These are phyloP conservation scores for Sphaceloma murrayae DNA, from an alignment of 2,329 filamentous ascomycete species.

Conservation along the genomic window DNA sequence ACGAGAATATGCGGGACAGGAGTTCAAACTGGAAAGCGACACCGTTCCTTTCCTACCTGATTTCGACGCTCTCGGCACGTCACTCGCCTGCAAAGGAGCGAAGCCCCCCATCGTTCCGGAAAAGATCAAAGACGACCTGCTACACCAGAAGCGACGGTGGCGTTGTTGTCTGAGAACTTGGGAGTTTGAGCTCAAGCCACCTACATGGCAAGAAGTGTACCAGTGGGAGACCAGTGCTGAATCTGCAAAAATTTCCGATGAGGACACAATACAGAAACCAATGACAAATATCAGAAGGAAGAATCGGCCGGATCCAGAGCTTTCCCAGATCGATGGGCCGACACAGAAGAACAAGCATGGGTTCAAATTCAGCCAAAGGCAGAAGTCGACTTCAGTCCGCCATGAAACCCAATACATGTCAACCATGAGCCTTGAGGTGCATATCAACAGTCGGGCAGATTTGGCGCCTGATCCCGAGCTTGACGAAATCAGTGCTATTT, in stretches of 20 bases:
- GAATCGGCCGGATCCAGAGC: constrained; percentile 28
- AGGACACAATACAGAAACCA: constrained; percentile 24
- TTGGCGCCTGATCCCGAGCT: constrained; percentile 82
- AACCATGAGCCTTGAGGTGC: constrained; percentile 85
- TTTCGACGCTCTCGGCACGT: constrained; percentile 56
- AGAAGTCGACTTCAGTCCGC: constrained; percentile 63
- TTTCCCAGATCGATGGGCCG: constrained; percentile 82
- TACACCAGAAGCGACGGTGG: constrained; percentile 44
- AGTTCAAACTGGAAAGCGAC: constrained; percentile 68
- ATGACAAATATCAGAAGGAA: constrained; percentile 28
- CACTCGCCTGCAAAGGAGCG: constrained; percentile 47
- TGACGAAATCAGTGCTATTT: constrained; percentile 78
- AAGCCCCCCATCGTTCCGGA: constrained; percentile 42
- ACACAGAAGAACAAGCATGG: constrained; percentile 74
- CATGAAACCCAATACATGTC: constrained; percentile 93
- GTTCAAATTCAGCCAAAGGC: constrained; percentile 76
- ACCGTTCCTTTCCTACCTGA: constrained; percentile 69
- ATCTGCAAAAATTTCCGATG: constrained; percentile 17
- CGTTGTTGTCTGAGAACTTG: constrained; percentile 59
- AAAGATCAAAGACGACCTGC: constrained; percentile 41
- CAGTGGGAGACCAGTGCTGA: constrained; percentile 50
- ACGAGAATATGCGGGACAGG: constrained; percentile 77
- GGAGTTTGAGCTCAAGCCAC: constrained; percentile 66
- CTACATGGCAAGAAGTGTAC: constrained; percentile 58
- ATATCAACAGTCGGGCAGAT: constrained; percentile 75